phyloP scores from a whole-genome alignment of 129 eudicot species.

The Pulicaria dysenterica region DNA sequence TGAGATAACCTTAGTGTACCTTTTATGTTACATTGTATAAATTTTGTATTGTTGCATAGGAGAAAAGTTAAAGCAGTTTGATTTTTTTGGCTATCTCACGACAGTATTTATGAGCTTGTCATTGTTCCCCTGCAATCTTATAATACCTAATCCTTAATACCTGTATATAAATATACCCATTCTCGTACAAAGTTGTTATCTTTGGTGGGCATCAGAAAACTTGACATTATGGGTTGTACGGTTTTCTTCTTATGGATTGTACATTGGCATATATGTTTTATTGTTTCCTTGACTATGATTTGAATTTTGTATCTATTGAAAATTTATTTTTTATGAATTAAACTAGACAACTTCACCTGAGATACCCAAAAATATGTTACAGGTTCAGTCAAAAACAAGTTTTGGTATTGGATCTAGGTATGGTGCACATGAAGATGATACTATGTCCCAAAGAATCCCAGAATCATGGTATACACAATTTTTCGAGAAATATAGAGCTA shows the following conservation, averaged over 20 bases:
- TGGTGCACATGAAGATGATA: slow-evolving; percentile 56
- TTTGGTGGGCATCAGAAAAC: background rate
- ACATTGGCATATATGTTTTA: background rate
- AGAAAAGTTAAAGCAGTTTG: background rate
- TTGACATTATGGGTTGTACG: background rate
- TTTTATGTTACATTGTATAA: background rate
- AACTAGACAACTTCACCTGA: background rate
- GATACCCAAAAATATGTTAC: slow-evolving; percentile 2
- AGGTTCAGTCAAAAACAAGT: slow-evolving; percentile 64
- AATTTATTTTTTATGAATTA: background rate
- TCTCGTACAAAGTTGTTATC: background rate
- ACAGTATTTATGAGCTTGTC: background rate
- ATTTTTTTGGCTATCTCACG: background rate
- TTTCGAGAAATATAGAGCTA: slow-evolving; percentile 71
- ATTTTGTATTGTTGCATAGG: background rate
- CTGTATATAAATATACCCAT: background rate
- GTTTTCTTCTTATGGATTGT: background rate
- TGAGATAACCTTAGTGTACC: background rate
- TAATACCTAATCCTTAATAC: background rate
- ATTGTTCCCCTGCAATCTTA: background rate
- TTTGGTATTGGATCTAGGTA: slow-evolving; percentile 68
- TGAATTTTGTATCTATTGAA: background rate
- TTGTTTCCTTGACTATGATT: background rate
- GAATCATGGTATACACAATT: slow-evolving; percentile 90
- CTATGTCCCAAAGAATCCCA: slow-evolving; percentile 62